Evolutionary conservation across 2,329 filamentous ascomycete genomes (phyloP), one percentile per base, ranked within the genome.

Genomic region (Sclerotinia borealis): DNA sequence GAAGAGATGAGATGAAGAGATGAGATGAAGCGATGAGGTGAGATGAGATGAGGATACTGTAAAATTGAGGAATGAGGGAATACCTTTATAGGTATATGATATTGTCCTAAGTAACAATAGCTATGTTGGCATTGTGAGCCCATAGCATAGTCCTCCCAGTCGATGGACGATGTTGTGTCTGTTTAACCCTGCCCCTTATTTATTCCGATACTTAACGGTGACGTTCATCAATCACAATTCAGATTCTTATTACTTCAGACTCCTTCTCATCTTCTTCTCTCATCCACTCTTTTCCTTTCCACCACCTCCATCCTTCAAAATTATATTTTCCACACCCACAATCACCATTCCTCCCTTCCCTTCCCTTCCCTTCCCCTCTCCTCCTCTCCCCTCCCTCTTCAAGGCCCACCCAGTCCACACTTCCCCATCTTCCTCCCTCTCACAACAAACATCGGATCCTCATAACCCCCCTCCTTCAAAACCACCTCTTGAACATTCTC

Each of bases 401-500:
- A n/a, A n/a, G n/a, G n/a, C n/a, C n/a, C n/a, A n/a, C n/a, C n/a
- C n/a, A n/a, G n/a, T n/a, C n/a, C n/a, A n/a, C n/a, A n/a, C n/a
- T n/a, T n/a, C n/a, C n/a, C 29, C 39, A 29, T 25, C 27, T 61
- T 61, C 37, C 22, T 63, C 13, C 71, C 79, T 66, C 78, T 73
- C 3, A 80, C 77, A 48, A 79, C 76, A 76, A 76, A 79, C 43
- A 80, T 60, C n/a, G 78, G 77, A 75, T 80, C 77, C 52, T 73
- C 64, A 19, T 61, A 50, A 11, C 56, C 56, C 36, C 36, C 75
- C 65, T 78, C 75, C 65, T 77, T 78, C n/a, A 81, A 65, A 61
- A 80, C 77, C n/a, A 83, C 76, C 66, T 83, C 80, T 73, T 83
- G 80, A 36, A 84, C 77, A n/a, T 77, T 69, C 39, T 74, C 75